phyloP scores from a whole-genome alignment of 2,329 filamentous ascomycete species.

The Neofusicoccum laricinum region DNA sequence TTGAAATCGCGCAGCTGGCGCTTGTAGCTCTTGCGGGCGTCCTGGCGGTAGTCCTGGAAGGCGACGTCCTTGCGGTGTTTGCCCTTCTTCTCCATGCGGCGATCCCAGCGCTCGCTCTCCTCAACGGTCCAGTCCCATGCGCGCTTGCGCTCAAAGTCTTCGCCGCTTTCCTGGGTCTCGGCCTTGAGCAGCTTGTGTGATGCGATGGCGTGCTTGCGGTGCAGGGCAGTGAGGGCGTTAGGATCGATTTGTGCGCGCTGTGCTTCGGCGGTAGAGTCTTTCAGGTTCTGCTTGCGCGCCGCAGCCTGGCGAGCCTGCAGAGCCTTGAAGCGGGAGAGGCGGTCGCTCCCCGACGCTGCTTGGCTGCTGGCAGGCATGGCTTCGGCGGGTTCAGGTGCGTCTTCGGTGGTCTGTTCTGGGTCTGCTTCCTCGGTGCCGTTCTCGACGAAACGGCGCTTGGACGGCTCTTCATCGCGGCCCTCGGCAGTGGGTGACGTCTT shows the following conservation, averaged over 20 bases:
- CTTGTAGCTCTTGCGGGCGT: conserved; percentile 92
- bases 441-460: conserved; percentile 33
- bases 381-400: neutral
- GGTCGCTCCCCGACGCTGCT: neutral
- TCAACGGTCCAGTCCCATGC: conserved; percentile 7
- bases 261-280: conserved; percentile 9
- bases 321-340: conserved; percentile 3
- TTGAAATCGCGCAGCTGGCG: conserved; percentile 76
- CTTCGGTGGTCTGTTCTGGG: neutral
- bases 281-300: conserved; percentile 4
- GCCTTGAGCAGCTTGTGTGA: conserved; percentile 80
- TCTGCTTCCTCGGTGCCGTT: neutral
- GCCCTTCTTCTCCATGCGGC: conserved; percentile 80
- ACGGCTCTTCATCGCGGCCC: conserved; percentile 26
- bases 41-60: conserved; percentile 84
- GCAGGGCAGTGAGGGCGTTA: neutral
- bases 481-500: conserved; percentile 35
- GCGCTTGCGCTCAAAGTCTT: conserved; percentile 77
- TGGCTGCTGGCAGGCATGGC: neutral
- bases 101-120: conserved; percentile 76
- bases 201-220: conserved; percentile 3
- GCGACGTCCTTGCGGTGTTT: conserved; percentile 78
- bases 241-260: neutral
- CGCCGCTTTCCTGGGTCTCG: conserved; percentile 78
- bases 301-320: conserved; percentile 15